Base-by-base conservation (phyloP, 192 early-diverging fungal genomes). In the Umbelopsis ramanniana region DNA sequence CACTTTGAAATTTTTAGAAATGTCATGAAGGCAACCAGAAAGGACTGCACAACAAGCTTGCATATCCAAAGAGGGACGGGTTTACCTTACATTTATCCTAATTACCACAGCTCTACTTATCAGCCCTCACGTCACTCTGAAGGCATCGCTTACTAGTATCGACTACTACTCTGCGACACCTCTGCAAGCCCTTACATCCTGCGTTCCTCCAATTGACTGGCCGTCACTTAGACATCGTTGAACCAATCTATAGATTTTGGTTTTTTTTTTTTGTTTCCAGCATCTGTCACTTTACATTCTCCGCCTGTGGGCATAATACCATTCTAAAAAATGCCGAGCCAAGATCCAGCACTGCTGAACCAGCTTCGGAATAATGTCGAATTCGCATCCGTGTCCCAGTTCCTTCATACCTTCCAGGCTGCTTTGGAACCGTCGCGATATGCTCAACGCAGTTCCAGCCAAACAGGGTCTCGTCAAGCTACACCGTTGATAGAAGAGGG, bases 311-410 rank as follows among this genome's bases (percentile, higher is more conserved):
- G 17, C 26, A 63, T 63, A 29, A 63, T 63, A 50, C 15, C 48
- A 17, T 6, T 50, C 48, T 50, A 63, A 63, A 54, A 63, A 63
- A 63, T 63, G 57, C 57, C 57, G 57, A 63, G 15, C 26, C 29
- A 63, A 63, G 57, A 63, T 29, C 9, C 57, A n/a, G 14, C 14
- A 37, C 11, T 63, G 33, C n/a, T 63, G n/a, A 29, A 38, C 29
- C 57, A 63, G 35, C 57, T 63, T 63, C 83, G 89, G 66, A 74
- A 79, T 29, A 74, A 77, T 71, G 86, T 85, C 82, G 83, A 91
- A 67, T 93, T 93, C 86, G 89, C 88, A 17, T 82, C 90, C 23
- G 77, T 92, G 54, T 83, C 81, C 21, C 92, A 93, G 76, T 93
- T 93, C 76, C 70, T 92, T 10, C 87, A 88, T 69, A 79, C 89